Conservation (phyloP, 176 grass and related monocot genomes). For the Leersia perrieri region DNA sequence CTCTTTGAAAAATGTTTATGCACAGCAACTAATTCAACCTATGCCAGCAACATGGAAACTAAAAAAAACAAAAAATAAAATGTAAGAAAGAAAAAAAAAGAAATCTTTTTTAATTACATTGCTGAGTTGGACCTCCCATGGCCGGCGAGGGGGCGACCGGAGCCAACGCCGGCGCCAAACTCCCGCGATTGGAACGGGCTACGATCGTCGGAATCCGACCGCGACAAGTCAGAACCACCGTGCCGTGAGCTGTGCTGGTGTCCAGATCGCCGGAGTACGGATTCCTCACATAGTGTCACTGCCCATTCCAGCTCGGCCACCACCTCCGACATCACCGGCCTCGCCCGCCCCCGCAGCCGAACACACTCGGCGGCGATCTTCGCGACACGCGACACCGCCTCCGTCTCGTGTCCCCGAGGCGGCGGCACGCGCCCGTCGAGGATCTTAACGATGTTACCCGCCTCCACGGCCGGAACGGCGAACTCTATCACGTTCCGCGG, state of each 20-base stretch:
- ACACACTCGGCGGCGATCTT: conserved; percentile 74
- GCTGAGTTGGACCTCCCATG: conserved; percentile 32
- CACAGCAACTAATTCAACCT: conserved; percentile 40
- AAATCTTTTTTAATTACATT: conserved; percentile 22
- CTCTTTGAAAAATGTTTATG: conserved; percentile 25
- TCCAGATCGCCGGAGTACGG: not conserved
- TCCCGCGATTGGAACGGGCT: conserved; percentile 43
- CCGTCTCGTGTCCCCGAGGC: conserved; percentile 46
- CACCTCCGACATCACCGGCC: conserved; percentile 75
- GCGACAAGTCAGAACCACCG: conserved; percentile 46
- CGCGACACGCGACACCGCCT: conserved; percentile 53
- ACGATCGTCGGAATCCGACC: conserved; percentile 49
- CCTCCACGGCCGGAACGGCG: conserved; percentile 58
- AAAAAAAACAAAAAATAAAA: not conserved
- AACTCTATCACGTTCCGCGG: conserved; percentile 73
- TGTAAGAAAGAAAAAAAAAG: not conserved
- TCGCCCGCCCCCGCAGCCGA: conserved; percentile 30
- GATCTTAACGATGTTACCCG: conserved; percentile 26
- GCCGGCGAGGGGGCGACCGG: conserved; percentile 6
- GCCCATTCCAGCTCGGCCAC: conserved; percentile 80
- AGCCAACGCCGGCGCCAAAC: not conserved
- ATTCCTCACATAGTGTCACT: conserved; percentile 47
- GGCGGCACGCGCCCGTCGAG: conserved; percentile 50
- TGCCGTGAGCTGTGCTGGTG: conserved; percentile 22
- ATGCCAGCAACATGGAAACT: not conserved